Percentiles rank a stretch among this genome's conserved stretches.
Evolutionary conservation across 257 asterid genomes (phyloP).

Genomic region (Oldenlandia corymbosa): DNA sequence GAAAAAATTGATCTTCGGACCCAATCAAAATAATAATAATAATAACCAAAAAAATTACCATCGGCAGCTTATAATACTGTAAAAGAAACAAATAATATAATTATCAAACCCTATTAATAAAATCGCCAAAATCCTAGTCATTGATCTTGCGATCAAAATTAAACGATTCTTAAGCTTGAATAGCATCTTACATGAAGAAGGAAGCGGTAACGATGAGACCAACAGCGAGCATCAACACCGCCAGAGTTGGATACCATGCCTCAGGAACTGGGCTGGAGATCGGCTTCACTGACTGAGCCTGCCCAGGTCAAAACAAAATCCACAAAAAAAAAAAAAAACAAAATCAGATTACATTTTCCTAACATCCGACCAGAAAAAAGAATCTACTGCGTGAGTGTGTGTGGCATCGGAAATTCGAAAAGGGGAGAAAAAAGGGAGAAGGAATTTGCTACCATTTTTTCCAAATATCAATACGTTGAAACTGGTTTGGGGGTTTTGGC

Average conservation of each 20-base stretch:
- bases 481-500: constrained; percentile 4
- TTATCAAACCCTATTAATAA: background rate
- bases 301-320: background rate
- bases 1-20: background rate
- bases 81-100: background rate
- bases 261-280: constrained; percentile 90
- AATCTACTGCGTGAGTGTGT: background rate
- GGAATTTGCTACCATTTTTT: background rate
- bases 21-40: too few species aligned
- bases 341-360: background rate
- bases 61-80: background rate
- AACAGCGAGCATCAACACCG: constrained; percentile 65
- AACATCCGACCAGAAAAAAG: too few species aligned
- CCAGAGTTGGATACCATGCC: constrained; percentile 81
- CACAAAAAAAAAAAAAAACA: background rate
- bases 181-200: constrained; percentile 66
- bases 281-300: constrained; percentile 75
- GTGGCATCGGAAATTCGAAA: background rate
- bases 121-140: too few species aligned
- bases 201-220: constrained; percentile 82
- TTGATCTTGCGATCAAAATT: background rate
- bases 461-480: background rate
- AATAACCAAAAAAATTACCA: background rate
- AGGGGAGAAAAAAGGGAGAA: background rate
- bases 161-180: constrained; percentile 2